Evolutionary conservation across 352 stramenopile genomes (phyloP).

Genomic region (Pythium coloratum): DNA sequence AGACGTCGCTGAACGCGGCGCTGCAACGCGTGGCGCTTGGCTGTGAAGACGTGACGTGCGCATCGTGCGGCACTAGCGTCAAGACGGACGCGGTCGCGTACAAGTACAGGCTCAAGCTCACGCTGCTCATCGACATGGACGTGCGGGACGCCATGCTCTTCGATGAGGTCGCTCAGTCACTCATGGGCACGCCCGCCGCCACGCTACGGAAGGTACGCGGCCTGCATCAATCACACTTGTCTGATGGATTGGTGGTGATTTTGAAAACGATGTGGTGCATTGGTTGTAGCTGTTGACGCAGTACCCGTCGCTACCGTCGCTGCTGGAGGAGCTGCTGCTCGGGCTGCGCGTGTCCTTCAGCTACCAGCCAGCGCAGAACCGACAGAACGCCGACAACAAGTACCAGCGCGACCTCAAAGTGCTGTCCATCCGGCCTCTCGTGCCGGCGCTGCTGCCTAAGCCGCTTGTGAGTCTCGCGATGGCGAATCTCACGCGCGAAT

Average conservation of each 20-base stretch:
- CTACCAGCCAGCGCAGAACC: constrained; percentile 38
- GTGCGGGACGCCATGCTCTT: constrained; percentile 51
- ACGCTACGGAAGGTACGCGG: constrained; percentile 27
- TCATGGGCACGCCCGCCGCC: constrained; percentile 39
- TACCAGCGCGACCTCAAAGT: constrained; percentile 56
- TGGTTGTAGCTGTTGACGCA: constrained; percentile 32
- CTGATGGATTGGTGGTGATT: neutral
- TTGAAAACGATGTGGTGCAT: neutral
- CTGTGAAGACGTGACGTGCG: constrained; percentile 30
- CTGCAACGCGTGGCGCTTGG: constrained; percentile 22
- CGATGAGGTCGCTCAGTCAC: constrained; percentile 40
- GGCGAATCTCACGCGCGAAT: constrained; percentile 30
- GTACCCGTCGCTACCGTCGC: constrained; percentile 38
- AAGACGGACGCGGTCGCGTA: constrained; percentile 32
- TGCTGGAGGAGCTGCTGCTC: constrained; percentile 53
- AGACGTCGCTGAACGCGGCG: constrained; percentile 38
- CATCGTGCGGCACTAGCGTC: constrained; percentile 29
- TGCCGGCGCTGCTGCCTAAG: constrained; percentile 42
- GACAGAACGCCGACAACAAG: constrained; percentile 24
- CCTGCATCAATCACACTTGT: neutral
- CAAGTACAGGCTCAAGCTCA: constrained; percentile 60
- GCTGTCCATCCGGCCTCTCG: constrained; percentile 41
- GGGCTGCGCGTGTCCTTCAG: constrained; percentile 52
- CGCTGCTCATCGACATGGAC: constrained; percentile 34
- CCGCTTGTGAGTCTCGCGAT: constrained; percentile 42